A percentile compares a stretch with the other conserved stretches of the same genome.
These are phyloP conservation scores for Boletus rubescentipes DNA, from an alignment of 768 basidiomycete species.

Conservation along the genomic window DNA sequence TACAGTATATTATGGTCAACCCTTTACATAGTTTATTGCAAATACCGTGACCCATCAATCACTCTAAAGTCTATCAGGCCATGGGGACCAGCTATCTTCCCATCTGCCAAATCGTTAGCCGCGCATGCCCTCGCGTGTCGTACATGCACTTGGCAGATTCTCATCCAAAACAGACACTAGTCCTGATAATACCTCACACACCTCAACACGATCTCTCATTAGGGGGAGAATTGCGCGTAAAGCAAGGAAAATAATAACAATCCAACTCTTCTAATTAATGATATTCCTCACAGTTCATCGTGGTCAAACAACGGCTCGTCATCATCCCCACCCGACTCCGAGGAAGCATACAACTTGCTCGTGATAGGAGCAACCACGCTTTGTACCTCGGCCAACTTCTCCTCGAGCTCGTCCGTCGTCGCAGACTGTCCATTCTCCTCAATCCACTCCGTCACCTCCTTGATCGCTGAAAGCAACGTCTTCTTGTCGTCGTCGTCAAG, in stretches of 20 bases:
- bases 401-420: slow-evolving; percentile 84
- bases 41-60: not conserved
- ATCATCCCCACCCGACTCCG: slow-evolving; percentile 42
- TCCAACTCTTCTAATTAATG: not conserved
- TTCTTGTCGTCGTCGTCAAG: slow-evolving; percentile 79
- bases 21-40: not conserved
- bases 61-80: not conserved
- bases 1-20: not conserved
- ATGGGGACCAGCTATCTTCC: not conserved
- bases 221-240: not conserved
- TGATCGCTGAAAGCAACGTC: slow-evolving; percentile 74
- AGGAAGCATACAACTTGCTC: slow-evolving; percentile 66
- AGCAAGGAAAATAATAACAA: slow-evolving; percentile 12
- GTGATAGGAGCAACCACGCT: slow-evolving; percentile 81
- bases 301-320: slow-evolving; percentile 46
- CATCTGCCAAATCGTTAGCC: too few relatives aligned
- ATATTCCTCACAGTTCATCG: slow-evolving; percentile 48
- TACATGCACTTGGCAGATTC: too few relatives aligned
- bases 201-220: too few relatives aligned
- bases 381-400: slow-evolving; percentile 81
- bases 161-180: too few relatives aligned
- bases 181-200: too few relatives aligned
- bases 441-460: slow-evolving; percentile 91
- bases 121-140: too few relatives aligned
- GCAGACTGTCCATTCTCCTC: slow-evolving; percentile 80